These are phyloP conservation scores for Mycena galopus DNA, from an alignment of 768 basidiomycete species.

Conservation along the genomic window DNA sequence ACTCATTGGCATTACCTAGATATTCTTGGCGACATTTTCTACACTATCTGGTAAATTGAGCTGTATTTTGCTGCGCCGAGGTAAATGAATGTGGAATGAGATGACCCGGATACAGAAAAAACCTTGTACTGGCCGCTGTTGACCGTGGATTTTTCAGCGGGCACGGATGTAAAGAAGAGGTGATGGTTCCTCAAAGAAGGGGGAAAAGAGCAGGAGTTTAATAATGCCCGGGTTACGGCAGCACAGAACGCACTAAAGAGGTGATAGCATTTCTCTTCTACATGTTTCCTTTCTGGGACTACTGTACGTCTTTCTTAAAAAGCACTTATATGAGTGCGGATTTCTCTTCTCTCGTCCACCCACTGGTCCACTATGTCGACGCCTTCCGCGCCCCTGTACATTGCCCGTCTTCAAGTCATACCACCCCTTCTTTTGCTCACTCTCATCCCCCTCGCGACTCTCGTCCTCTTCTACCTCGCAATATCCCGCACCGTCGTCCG, in stretches of 20 bases:
- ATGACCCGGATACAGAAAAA: not conserved
- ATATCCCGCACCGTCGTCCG: constrained; percentile 20
- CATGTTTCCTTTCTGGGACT: not conserved
- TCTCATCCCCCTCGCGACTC: constrained; percentile 34
- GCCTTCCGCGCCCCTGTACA: constrained; percentile 8
- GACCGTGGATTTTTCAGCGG: constrained; percentile 1
- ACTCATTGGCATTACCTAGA: constrained; percentile 11
- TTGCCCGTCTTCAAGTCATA: constrained; percentile 25
- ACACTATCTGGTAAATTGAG: constrained; percentile 16
- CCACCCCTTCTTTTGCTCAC: constrained; percentile 35
- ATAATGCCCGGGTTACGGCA: not conserved
- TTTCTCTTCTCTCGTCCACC: not conserved
- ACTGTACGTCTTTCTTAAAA: not conserved
- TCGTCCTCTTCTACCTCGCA: constrained; percentile 30
- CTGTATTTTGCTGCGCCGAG: not conserved
- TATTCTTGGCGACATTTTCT: not conserved
- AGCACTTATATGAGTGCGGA: not conserved
- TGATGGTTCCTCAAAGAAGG: constrained; percentile 11
- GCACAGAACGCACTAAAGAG: not conserved
- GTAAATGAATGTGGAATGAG: not conserved
- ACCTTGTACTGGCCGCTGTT: not conserved
- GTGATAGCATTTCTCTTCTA: not conserved
- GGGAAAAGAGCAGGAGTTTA: not conserved
- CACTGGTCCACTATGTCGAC: constrained; percentile 19
- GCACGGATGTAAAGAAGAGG: constrained; percentile 12